Percentiles rank a stretch among this genome's conserved stretches.
Conservation (phyloP, 2,329 filamentous ascomycete species). For the Diplodia mutila region DNA sequence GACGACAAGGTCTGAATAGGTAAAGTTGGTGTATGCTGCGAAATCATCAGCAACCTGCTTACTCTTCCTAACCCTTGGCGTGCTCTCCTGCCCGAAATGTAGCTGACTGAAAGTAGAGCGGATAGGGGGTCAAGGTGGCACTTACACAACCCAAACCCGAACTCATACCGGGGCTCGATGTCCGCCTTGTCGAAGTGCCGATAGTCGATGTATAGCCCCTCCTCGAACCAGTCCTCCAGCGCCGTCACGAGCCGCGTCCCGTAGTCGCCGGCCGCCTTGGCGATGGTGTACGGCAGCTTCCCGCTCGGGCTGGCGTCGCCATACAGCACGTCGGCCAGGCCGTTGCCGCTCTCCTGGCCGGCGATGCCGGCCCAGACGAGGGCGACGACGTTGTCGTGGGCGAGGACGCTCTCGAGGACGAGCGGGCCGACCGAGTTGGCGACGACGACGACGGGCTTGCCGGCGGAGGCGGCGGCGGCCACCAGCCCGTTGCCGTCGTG, state of each 20-base stretch:
- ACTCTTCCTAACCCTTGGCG: background rate
- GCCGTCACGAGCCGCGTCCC: conserved; percentile 34
- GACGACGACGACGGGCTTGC: conserved; percentile 45
- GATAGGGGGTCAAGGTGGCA: background rate
- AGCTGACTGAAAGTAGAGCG: background rate
- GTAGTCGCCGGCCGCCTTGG: conserved; percentile 40
- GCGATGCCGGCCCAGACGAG: conserved; percentile 47
- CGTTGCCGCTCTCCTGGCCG: conserved; percentile 51
- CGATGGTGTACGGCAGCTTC: conserved; percentile 59
- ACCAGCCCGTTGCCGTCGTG: conserved; percentile 49
- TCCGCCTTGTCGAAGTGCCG: conserved; percentile 47
- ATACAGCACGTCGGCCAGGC: conserved; percentile 64
- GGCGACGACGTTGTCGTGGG: conserved; percentile 43
- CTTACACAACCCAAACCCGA: conserved; percentile 50
- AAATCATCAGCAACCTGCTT: background rate
- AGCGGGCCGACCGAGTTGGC: conserved; percentile 45
- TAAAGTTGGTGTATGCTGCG: conserved; percentile 48
- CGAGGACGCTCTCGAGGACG: conserved; percentile 42
- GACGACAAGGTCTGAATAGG: conserved; percentile 41
- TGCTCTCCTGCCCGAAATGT: too few species aligned
- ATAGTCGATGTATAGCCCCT: conserved; percentile 53
- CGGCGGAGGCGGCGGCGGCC: conserved; percentile 41
- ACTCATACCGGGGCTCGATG: conserved; percentile 48
- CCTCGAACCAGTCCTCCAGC: conserved; percentile 40
- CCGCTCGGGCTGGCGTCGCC: conserved; percentile 69